Percentiles rank a stretch among this genome's conserved stretches.
These are phyloP conservation scores for Berkeleyomyces rouxiae DNA, from an alignment of 2,329 filamentous ascomycete genomes.

Conservation along the genomic window DNA sequence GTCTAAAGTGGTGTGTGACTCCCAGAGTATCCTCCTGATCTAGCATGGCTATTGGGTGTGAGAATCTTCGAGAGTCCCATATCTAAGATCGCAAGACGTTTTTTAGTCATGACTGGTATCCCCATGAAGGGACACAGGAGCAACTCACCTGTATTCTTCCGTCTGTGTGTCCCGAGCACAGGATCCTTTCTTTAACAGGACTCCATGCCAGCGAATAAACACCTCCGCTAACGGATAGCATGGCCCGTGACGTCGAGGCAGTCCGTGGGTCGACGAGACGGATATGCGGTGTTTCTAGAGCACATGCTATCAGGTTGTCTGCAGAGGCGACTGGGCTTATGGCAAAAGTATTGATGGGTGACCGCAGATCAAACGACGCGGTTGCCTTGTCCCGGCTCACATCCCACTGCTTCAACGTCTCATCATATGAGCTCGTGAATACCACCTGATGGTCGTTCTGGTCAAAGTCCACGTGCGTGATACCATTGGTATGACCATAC, in stretches of 20 bases:
- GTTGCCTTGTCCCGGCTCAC: slow-evolving; percentile 44
- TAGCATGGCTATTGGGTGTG: slow-evolving; percentile 57
- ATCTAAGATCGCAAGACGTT: slow-evolving; percentile 31
- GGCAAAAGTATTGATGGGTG: slow-evolving; percentile 60
- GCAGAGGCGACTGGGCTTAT: slow-evolving; percentile 51
- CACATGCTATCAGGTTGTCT: slow-evolving; percentile 70
- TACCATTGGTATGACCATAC: slow-evolving; percentile 45
- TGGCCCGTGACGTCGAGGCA: slow-evolving; percentile 38
- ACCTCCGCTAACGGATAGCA: slow-evolving; percentile 51
- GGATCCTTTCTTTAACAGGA: slow-evolving; percentile 58
- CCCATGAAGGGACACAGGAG: background rate
- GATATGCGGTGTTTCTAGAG: slow-evolving; percentile 70
- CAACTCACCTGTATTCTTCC: slow-evolving; percentile 39
- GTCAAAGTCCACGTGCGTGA: slow-evolving; percentile 64
- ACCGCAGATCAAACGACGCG: slow-evolving; percentile 50
- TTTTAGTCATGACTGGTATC: background rate
- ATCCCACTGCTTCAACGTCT: slow-evolving; percentile 58
- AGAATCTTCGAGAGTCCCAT: slow-evolving; percentile 74
- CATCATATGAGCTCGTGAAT: slow-evolving; percentile 62
- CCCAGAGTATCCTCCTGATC: slow-evolving; percentile 75
- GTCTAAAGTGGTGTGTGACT: slow-evolving; percentile 29
- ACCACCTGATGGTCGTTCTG: slow-evolving; percentile 63
- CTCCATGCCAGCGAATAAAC: slow-evolving; percentile 65
- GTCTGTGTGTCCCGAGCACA: slow-evolving; percentile 74
- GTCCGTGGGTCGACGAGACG: slow-evolving; percentile 52